phyloP scores from a whole-genome alignment of 78 protist genomes.

The Emiliania huxleyi region DNA sequence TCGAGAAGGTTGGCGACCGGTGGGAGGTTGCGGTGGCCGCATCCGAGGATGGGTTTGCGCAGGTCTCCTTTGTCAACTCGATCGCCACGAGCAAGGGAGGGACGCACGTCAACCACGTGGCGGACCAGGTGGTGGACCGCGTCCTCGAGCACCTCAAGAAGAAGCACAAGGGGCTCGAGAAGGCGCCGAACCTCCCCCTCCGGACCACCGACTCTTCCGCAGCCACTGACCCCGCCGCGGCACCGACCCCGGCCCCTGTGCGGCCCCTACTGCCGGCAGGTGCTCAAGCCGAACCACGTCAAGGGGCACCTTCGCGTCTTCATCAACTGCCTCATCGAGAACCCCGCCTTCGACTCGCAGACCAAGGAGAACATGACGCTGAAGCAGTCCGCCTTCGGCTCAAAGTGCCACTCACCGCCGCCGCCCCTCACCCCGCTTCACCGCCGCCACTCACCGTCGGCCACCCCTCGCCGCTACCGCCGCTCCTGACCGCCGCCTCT shows the following conservation, averaged over 20 bases:
- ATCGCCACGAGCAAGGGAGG: slow-evolving; percentile 97
- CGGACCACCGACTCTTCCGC: too few species aligned
- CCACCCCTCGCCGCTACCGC: too few species aligned
- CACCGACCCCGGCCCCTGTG: too few species aligned
- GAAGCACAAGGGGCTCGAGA: slow-evolving; percentile 55
- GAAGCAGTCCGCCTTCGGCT: slow-evolving; percentile 76
- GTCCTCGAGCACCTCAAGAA: slow-evolving; percentile 52
- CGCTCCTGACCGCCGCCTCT: too few species aligned
- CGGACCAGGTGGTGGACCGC: slow-evolving; percentile 55
- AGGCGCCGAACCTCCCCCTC: too few species aligned
- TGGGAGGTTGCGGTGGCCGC: slow-evolving; percentile 33
- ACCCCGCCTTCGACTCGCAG: slow-evolving; percentile 95
- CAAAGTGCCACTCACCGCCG: too few species aligned
- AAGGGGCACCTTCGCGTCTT: slow-evolving; percentile 64
- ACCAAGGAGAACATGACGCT: slow-evolving; percentile 53
- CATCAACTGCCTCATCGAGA: slow-evolving; percentile 90
- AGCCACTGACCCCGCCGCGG: too few species aligned
- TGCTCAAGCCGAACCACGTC: slow-evolving; percentile 65
- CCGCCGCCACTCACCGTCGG: too few species aligned
- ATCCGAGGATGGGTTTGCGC: slow-evolving; percentile 29
- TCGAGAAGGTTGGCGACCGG: slow-evolving; percentile 4
- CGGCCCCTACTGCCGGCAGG: too few species aligned
- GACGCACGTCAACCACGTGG: slow-evolving; percentile 85
- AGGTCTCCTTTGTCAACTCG: slow-evolving; percentile 92
- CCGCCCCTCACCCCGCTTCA: too few species aligned